Conservation (phyloP, 2,329 filamentous ascomycete genomes). For the Hypoxylon sp. region DNA sequence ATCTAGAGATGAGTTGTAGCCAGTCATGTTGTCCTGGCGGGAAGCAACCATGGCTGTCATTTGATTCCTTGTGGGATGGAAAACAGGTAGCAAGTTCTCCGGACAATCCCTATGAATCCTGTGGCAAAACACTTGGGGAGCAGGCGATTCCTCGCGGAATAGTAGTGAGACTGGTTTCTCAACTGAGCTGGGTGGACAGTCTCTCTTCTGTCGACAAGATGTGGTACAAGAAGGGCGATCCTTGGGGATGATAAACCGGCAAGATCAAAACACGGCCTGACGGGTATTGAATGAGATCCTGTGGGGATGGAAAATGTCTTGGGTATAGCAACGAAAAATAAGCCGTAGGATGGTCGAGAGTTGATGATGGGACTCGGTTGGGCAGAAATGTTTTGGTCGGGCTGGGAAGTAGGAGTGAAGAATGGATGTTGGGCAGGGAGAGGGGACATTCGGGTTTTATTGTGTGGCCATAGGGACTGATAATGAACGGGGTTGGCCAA, state of each 20-base stretch:
- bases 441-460: slow-evolving; percentile 66
- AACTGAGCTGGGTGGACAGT: slow-evolving; percentile 39
- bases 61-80: slow-evolving; percentile 55
- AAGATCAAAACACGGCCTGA: slow-evolving; percentile 42
- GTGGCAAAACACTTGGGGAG: slow-evolving; percentile 49
- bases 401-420: slow-evolving; percentile 53
- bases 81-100: slow-evolving; percentile 41
- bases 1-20: slow-evolving; percentile 64
- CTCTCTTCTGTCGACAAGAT: slow-evolving; percentile 42
- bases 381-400: slow-evolving; percentile 52
- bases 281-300: slow-evolving; percentile 38
- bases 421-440: slow-evolving; percentile 54
- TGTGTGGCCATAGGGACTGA: slow-evolving; percentile 47
- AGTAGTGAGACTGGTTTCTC: slow-evolving; percentile 48
- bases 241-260: slow-evolving; percentile 44
- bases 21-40: slow-evolving; percentile 63
- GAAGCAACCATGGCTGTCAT: slow-evolving; percentile 64
- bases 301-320: slow-evolving; percentile 39
- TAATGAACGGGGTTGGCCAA: slow-evolving; percentile 49
- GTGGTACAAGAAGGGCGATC: slow-evolving; percentile 41
- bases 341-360: slow-evolving; percentile 43
- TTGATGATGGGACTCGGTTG: slow-evolving; percentile 48
- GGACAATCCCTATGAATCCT: slow-evolving; percentile 53
- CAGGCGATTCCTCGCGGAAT: slow-evolving; percentile 42
- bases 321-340: slow-evolving; percentile 43